Conservation (phyloP, 768 basidiomycete species). For the Sutorius australiensis region DNA sequence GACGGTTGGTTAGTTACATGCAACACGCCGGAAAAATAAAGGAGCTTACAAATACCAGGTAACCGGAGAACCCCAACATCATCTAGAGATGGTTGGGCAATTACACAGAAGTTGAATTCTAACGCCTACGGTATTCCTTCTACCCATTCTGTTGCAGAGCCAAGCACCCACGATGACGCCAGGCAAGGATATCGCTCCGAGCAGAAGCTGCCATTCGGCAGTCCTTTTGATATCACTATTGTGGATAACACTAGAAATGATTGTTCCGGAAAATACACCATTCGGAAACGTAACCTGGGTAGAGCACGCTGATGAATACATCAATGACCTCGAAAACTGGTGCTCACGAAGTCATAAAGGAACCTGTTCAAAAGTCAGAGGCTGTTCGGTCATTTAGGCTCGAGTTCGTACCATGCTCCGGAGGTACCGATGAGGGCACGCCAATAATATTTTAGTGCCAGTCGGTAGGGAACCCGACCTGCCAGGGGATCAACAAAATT, state of each 20-base stretch:
- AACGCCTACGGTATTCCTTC: conserved; percentile 50
- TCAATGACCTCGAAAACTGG: not conserved
- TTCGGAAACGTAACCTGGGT: conserved; percentile 65
- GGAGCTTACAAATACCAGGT: conserved; percentile 54
- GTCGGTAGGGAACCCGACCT: conserved; percentile 57
- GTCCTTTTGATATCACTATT: conserved; percentile 51
- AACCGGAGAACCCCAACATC: conserved; percentile 67
- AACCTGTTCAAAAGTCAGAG: conserved; percentile 41
- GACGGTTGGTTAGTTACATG: not conserved
- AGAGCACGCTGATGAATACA: not conserved
- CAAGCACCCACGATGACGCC: conserved; percentile 51
- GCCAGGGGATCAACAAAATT: conserved; percentile 1
- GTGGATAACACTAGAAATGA: conserved; percentile 64
- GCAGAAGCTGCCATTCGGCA: conserved; percentile 68
- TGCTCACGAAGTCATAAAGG: conserved; percentile 60
- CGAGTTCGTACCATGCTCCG: conserved; percentile 54
- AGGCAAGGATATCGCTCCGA: conserved; percentile 59
- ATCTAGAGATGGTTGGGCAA: conserved; percentile 37
- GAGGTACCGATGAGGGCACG: conserved; percentile 64
- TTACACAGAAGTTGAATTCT: not conserved
- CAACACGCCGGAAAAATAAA: not conserved
- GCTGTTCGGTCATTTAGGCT: not conserved
- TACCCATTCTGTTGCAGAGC: conserved; percentile 51
- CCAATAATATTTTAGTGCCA: conserved; percentile 66
- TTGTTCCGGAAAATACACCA: conserved; percentile 63